phyloP scores from a whole-genome alignment of 768 basidiomycete genomes.

The Lentinula sp. region DNA sequence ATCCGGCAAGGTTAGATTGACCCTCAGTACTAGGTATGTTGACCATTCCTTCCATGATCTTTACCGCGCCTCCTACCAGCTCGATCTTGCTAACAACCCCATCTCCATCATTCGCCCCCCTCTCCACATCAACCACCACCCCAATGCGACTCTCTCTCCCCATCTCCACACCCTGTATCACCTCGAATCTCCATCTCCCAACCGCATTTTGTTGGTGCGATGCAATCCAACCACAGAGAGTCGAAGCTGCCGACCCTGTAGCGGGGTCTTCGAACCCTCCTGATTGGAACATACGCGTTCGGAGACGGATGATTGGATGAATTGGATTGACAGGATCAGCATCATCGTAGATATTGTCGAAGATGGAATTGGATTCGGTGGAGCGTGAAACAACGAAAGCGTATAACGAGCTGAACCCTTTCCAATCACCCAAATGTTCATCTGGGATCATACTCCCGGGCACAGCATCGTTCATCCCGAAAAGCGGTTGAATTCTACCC shows the following conservation, averaged over 20 bases:
- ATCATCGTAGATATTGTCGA: not conserved
- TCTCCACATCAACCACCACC: slow-evolving; percentile 26
- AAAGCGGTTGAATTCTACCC: slow-evolving; percentile 19
- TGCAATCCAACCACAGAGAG: slow-evolving; percentile 34
- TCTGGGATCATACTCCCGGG: slow-evolving; percentile 15
- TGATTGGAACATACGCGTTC: slow-evolving; percentile 33
- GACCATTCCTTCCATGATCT: slow-evolving; percentile 30
- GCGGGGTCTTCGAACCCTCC: slow-evolving; percentile 37
- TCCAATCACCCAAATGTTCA: slow-evolving; percentile 33
- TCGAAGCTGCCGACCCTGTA: slow-evolving; percentile 40
- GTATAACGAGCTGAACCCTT: slow-evolving; percentile 28
- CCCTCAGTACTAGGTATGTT: not conserved
- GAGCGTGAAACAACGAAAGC: slow-evolving; percentile 25
- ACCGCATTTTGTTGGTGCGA: slow-evolving; percentile 20
- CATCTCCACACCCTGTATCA: slow-evolving; percentile 42
- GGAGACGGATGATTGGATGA: slow-evolving; percentile 9
- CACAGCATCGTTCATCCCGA: slow-evolving; percentile 12
- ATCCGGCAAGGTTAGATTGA: too few relatives aligned
- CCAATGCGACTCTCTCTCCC: slow-evolving; percentile 36
- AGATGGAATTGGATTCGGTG: not conserved
- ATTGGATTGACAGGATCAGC: too few relatives aligned
- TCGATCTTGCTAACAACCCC: slow-evolving; percentile 25
- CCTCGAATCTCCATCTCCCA: slow-evolving; percentile 28
- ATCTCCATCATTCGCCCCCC: slow-evolving; percentile 9
- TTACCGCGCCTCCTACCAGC: slow-evolving; percentile 32